Evolutionary conservation across 441 rosid genomes (phyloP).

Genomic region (Corymbia citriodora): DNA sequence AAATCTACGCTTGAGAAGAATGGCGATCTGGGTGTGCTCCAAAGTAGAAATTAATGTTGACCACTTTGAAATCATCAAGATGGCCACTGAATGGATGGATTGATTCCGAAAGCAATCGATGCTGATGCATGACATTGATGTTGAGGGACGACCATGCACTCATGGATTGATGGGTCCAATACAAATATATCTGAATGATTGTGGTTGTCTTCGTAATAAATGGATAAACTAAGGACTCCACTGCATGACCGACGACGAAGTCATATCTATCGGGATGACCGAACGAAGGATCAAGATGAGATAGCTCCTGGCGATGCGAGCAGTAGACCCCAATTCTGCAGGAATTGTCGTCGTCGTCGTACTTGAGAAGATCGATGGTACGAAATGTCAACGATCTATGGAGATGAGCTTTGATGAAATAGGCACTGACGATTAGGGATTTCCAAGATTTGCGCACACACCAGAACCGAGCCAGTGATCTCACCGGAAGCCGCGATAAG

Average conservation of each 20-base stretch:
- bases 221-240: neutral
- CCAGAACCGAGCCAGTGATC: neutral
- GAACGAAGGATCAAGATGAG: neutral
- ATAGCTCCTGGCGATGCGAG: neutral
- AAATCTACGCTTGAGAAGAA: neutral
- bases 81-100: neutral
- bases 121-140: neutral
- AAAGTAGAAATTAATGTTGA: neutral
- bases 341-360: neutral
- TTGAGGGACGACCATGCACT: neutral
- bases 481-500: neutral
- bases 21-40: neutral
- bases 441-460: neutral
- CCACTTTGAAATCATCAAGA: constrained; percentile 1
- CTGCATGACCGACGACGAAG: neutral
- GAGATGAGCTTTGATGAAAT: neutral
- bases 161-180: neutral
- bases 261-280: neutral
- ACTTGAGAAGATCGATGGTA: neutral
- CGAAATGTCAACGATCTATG: neutral
- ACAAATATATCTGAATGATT: neutral
- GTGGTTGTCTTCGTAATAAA: neutral
- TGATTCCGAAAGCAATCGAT: neutral
- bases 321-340: neutral
- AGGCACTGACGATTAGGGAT: neutral